Percentiles rank a stretch among this genome's conserved stretches.
phyloP scores from a whole-genome alignment of 2,329 filamentous ascomycete species.

The Exutisphaerella laricina region DNA sequence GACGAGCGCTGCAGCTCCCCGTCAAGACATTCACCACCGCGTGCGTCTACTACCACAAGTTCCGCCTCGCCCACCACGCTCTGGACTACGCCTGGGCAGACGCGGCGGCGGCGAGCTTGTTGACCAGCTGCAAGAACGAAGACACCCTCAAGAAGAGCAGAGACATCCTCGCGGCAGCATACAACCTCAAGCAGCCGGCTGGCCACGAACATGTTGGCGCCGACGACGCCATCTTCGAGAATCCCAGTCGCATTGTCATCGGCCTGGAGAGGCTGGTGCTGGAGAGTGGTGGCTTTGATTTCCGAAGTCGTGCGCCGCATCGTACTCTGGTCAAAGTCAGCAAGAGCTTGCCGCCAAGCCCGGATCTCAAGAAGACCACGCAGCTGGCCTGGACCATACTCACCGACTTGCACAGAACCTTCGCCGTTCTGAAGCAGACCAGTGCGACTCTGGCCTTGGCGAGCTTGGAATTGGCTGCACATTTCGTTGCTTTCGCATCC shows the following conservation, averaged over 20 bases:
- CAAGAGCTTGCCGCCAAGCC: conserved; percentile 38
- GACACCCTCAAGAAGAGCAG: conserved; percentile 95
- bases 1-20: conserved; percentile 75
- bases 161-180: conserved; percentile 85
- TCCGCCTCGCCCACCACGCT: conserved; percentile 78
- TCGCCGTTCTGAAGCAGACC: conserved; percentile 83
- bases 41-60: conserved; percentile 88
- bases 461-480: conserved; percentile 71
- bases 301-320: conserved; percentile 81
- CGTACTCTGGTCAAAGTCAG: conserved; percentile 73
- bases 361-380: conserved; percentile 35
- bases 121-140: conserved; percentile 94
- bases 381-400: conserved; percentile 73
- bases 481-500: conserved; percentile 44
- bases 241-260: conserved; percentile 72
- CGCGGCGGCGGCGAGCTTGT: conserved; percentile 78
- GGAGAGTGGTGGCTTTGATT: conserved; percentile 90
- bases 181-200: conserved; percentile 67
- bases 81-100: conserved; percentile 77
- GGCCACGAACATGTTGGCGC: conserved; percentile 63
- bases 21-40: conserved; percentile 90
- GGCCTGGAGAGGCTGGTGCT: conserved; percentile 88
- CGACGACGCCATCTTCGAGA: conserved; percentile 82
- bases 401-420: conserved; percentile 88
- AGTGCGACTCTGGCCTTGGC: conserved; percentile 80